Evolutionary conservation across 1,139 yeast species (phyloP).

Genomic region (Barnettozyma hawaiiensis): DNA sequence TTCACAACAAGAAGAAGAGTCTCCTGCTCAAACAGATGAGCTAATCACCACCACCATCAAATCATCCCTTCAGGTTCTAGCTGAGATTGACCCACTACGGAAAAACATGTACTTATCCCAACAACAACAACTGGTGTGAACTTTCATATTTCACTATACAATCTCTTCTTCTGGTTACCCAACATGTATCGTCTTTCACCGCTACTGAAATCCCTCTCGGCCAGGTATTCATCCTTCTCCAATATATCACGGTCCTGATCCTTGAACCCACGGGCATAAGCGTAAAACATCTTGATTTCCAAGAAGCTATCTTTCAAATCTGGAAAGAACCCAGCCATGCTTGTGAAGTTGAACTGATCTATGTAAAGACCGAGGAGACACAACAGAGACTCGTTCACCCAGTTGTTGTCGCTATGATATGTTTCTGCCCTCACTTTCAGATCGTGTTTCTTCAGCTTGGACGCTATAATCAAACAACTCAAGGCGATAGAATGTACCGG

Average conservation of each 20-base stretch:
- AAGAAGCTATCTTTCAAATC: slow-evolving; percentile 37
- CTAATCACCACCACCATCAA: slow-evolving; percentile 25
- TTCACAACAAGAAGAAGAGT: too few species aligned
- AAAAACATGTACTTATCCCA: slow-evolving; percentile 43
- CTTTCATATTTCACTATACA: slow-evolving; percentile 21
- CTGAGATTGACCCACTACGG: slow-evolving; percentile 65
- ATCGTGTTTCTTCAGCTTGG: slow-evolving; percentile 29
- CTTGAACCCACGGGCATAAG: slow-evolving; percentile 39
- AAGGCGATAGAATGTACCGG: slow-evolving; percentile 83
- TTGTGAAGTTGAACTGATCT: slow-evolving; percentile 41
- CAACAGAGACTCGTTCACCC: slow-evolving; percentile 55
- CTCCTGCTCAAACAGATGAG: slow-evolving; percentile 7
- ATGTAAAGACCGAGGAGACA: slow-evolving; percentile 60
- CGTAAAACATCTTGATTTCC: slow-evolving; percentile 42
- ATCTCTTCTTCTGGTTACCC: slow-evolving; percentile 44
- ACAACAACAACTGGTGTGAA: background rate
- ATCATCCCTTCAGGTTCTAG: slow-evolving; percentile 37
- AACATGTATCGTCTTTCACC: slow-evolving; percentile 49
- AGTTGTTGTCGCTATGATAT: slow-evolving; percentile 28
- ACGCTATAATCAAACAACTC: slow-evolving; percentile 52
- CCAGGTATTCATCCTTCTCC: slow-evolving; percentile 28
- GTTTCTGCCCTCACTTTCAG: slow-evolving; percentile 11
- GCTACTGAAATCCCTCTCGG: slow-evolving; percentile 28
- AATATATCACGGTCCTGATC: slow-evolving; percentile 22
- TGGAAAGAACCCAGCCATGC: slow-evolving; percentile 30